Evolutionary conservation across 2,329 filamentous ascomycete species (phyloP).

Genomic region (Hypomyces rosellus): DNA sequence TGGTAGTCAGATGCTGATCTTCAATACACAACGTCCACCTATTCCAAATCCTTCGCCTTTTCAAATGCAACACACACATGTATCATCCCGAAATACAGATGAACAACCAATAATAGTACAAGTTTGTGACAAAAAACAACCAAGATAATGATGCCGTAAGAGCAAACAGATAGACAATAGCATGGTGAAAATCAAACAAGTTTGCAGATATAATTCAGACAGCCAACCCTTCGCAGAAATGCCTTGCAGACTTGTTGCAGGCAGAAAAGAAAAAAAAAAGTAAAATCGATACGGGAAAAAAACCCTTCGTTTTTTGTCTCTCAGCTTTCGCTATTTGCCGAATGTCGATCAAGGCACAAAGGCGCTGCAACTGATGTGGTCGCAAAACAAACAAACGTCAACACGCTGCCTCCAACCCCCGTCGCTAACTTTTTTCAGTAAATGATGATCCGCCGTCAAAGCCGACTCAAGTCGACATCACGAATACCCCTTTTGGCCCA

Average conservation of each 20-base stretch:
- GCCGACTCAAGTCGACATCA: neutral
- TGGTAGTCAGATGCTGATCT: too few relatives aligned
- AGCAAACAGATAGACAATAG: too few relatives aligned
- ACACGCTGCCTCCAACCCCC: neutral
- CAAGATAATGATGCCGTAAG: neutral
- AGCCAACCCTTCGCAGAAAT: neutral
- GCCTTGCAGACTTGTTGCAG: too few relatives aligned
- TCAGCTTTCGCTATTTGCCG: neutral
- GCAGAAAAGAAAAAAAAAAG: neutral
- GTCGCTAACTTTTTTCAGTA: constrained; percentile 1
- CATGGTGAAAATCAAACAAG: too few relatives aligned
- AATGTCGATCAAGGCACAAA: neutral
- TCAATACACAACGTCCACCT: neutral
- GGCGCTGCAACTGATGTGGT: neutral
- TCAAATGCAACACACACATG: constrained; percentile 2
- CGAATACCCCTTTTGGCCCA: neutral
- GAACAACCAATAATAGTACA: neutral
- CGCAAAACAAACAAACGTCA: neutral
- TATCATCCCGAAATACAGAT: neutral
- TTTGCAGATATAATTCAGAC: constrained; percentile 2
- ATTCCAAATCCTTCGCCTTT: neutral
- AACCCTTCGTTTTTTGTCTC: neutral
- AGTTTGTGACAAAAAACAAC: neutral
- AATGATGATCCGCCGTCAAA: neutral
- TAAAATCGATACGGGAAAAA: neutral